Base-by-base conservation (phyloP, 192 early-diverging fungal genomes). In the Lunasporangiospora selenospora region DNA sequence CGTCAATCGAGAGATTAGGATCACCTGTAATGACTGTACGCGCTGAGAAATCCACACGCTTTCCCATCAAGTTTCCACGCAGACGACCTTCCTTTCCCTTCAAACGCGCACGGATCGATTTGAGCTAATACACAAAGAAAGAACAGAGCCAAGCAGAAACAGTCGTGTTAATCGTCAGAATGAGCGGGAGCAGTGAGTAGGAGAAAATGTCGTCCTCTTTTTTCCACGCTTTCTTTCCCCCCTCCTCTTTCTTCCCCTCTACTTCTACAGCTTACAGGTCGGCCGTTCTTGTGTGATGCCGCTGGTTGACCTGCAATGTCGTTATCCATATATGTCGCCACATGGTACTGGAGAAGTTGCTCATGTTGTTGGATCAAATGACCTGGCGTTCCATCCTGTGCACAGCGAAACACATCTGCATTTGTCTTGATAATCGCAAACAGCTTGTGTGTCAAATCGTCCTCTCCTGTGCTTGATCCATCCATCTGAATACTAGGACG, bases 81-180 rank as follows among this genome's bases (percentile, higher is more conserved):
- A 99, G 81, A 70, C 98, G 92, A 45, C 96, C 98, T 78, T 99
- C 98, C 78, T 99, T 99, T 50, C 98, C 98, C 88, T 99, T 99
- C 47, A 99, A 83, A 62, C 98, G 86, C 15, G 92, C 92, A 62
- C 96, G 89, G 57, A 99, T 98, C 19, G 94, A 91, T 73, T 99
- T 99, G 52, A 95, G 59, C 83, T 87, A 57, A 23, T 36, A 27
- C n/a, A 57, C 6, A n/a, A n/a, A n/a, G n/a, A n/a, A n/a, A n/a
- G n/a, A n/a, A n/a, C n/a, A n/a, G n/a, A n/a, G n/a, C n/a, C n/a
- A n/a, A n/a, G n/a, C n/a, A n/a, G n/a, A n/a, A n/a, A n/a, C n/a
- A n/a, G n/a, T n/a, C n/a, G n/a, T n/a, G n/a, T n/a, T n/a, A n/a
- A n/a, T n/a, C n/a, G n/a, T n/a, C n/a, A n/a, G n/a, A n/a, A n/a